Conservation (phyloP, 148 eudicot genomes). For the Rhododendron kiyosumense region DNA sequence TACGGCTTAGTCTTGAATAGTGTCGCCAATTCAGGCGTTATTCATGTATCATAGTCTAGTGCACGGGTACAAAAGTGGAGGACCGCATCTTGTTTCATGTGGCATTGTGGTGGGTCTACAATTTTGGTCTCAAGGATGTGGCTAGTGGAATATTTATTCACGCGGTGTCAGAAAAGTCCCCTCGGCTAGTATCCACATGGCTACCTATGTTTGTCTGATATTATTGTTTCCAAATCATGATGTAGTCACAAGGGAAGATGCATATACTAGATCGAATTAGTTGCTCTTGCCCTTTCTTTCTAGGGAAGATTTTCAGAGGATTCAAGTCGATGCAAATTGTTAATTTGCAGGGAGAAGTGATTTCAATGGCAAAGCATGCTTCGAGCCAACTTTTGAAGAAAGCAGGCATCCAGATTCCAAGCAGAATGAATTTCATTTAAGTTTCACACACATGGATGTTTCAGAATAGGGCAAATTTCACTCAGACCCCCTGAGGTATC, state of each 20-base stretch:
- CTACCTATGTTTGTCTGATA: not conserved
- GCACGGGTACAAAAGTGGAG: not conserved
- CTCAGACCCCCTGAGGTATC: no score
- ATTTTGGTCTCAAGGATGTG: not conserved
- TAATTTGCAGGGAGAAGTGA: constrained; percentile 50
- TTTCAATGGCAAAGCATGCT: constrained; percentile 53
- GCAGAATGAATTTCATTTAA: constrained; percentile 54
- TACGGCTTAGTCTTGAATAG: not conserved
- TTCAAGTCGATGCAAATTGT: not conserved
- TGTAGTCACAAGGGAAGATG: not conserved
- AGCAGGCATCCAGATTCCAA: constrained; percentile 70
- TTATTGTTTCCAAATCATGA: not conserved
- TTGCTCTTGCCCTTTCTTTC: not conserved
- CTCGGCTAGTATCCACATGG: no score
- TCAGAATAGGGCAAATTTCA: no score
- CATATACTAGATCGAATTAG: not conserved
- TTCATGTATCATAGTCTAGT: not conserved
- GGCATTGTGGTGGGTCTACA: not conserved
- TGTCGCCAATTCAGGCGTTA: not conserved
- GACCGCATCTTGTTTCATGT: not conserved
- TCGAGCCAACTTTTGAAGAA: constrained; percentile 53
- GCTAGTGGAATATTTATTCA: not conserved
- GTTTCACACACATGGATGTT: not conserved
- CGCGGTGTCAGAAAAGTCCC: no score
- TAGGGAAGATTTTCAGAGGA: not conserved